Evolutionary conservation across 208 protist species (phyloP).

Genomic region (Trypanosoma mega): DNA sequence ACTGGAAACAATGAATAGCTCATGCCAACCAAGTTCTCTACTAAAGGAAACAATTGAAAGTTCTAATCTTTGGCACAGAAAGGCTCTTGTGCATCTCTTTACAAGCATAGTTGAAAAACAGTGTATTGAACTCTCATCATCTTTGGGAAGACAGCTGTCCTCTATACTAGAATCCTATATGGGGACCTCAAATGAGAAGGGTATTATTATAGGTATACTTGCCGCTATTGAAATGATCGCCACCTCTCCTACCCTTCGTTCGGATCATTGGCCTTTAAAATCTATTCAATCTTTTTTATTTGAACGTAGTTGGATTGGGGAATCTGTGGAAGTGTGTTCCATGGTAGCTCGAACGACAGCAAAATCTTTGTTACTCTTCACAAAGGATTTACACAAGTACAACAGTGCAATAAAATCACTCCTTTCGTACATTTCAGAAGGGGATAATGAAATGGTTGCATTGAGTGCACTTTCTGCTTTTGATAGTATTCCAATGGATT

Average conservation of each 20-base stretch:
- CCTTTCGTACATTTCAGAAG: conserved; percentile 40
- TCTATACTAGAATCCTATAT: conserved; percentile 51
- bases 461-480: conserved; percentile 23
- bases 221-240: conserved; percentile 46
- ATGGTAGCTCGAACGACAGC: conserved; percentile 41
- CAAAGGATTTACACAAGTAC: conserved; percentile 31
- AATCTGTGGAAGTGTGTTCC: conserved; percentile 36
- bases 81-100: conserved; percentile 57
- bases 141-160: conserved; percentile 43
- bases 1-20: conserved; percentile 54
- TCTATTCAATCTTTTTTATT: conserved; percentile 54
- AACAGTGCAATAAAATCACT: conserved; percentile 18
- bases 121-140: conserved; percentile 66
- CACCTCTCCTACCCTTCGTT: conserved; percentile 40
- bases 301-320: conserved; percentile 51
- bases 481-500: conserved; percentile 9
- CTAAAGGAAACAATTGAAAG: conserved; percentile 62
- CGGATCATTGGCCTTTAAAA: conserved; percentile 61
- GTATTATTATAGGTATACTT: conserved; percentile 56
- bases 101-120: conserved; percentile 61
- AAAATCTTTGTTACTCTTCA: conserved; percentile 34
- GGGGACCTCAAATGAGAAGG: conserved; percentile 36
- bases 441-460: conserved; percentile 18
- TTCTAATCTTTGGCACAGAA: conserved; percentile 54
- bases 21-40: conserved; percentile 47